Evolutionary conservation across 257 asterid genomes (phyloP), one percentile per base, ranked within the genome.

Genomic region (Plantago ovata): DNA sequence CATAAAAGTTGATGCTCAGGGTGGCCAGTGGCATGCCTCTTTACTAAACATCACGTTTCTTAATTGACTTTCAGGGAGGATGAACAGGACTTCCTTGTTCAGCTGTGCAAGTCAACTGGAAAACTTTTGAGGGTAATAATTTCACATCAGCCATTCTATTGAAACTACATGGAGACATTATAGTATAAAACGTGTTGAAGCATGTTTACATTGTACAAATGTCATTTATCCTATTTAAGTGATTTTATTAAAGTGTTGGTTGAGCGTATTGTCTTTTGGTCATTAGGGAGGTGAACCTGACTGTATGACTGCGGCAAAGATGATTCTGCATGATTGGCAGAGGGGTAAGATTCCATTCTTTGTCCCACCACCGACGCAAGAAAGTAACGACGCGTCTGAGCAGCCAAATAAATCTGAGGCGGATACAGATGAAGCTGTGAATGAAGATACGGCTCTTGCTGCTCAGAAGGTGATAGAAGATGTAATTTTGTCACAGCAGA

Each of bases 261-360:
- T 18, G 13, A 32, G 44, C 28, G 50, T 45, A 71, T 28, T 38
- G 18, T 23, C 16, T 46, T 49, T 56, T 62, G 20, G 49, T 67
- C 53, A 21, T 3, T 65, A 92, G 98, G 98, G 98, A 36, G 98
- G 98, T 10, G 98, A 92, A 68, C 97, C 98, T 0, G 97, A 92
- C 66, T 73, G 68, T 45, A 88, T 54, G 83, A 88, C 96, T 11
- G 95, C 81, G 62, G 95, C 91, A 24, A 92, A 88, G 89, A 82
- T 92, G 92, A 62, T 92, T 56, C 96, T 92, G 49, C 96, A 88
- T 39, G 95, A 92, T 24, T 5, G 5, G 5, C 2, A 24, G 2
- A 2, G 2, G 2, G 5, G 32, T 24, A 24, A 24, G 5, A 24
- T 24, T 24, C 32, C 32, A 24, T 24, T 24, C 32, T 24, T 24